Conservation (phyloP, 2,329 filamentous ascomycete species). For the Pseudogymnoascus verrucosus region DNA sequence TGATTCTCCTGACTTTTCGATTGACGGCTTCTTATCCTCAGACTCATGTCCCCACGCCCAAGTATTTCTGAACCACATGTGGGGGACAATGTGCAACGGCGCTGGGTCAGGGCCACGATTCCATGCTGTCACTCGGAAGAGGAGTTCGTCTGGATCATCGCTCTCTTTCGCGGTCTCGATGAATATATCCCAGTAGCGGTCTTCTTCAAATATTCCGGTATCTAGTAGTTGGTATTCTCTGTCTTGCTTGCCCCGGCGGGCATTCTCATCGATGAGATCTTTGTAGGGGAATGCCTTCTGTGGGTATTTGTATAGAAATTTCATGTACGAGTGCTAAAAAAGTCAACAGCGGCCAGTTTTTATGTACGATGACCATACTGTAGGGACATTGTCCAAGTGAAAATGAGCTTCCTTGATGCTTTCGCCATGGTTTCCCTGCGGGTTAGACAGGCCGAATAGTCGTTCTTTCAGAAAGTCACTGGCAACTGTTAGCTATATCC, state of each 20-base stretch:
- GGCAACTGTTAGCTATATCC: constrained; percentile 31
- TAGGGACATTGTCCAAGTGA: constrained; percentile 87
- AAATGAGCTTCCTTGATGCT: constrained; percentile 96
- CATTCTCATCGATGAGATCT: constrained; percentile 78
- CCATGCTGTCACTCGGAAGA: constrained; percentile 94
- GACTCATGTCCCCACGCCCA: constrained; percentile 89
- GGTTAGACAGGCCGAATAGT: constrained; percentile 89
- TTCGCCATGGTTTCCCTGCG: constrained; percentile 94
- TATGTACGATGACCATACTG: constrained; percentile 19
- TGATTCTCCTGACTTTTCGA: constrained; percentile 57
- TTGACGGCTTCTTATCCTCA: constrained; percentile 69
- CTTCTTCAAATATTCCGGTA: constrained; percentile 78
- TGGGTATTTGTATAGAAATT: constrained; percentile 95
- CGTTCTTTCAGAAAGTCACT: constrained; percentile 92
- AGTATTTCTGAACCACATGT: constrained; percentile 95
- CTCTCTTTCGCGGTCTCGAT: constrained; percentile 93
- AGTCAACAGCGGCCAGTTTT: constrained; percentile 13
- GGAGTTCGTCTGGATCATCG: constrained; percentile 82
- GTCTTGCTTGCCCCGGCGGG: constrained; percentile 64
- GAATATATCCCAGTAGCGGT: constrained; percentile 93
- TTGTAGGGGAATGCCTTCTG: constrained; percentile 89
- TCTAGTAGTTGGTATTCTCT: constrained; percentile 88
- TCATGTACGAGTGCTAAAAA: constrained; percentile 90
- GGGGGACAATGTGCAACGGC: constrained; percentile 85
- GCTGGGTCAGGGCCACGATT: constrained; percentile 87